These are phyloP conservation scores for Hemisphaericaspora xylofermentans DNA, from an alignment of 1,139 yeast genomes.

Conservation along the genomic window DNA sequence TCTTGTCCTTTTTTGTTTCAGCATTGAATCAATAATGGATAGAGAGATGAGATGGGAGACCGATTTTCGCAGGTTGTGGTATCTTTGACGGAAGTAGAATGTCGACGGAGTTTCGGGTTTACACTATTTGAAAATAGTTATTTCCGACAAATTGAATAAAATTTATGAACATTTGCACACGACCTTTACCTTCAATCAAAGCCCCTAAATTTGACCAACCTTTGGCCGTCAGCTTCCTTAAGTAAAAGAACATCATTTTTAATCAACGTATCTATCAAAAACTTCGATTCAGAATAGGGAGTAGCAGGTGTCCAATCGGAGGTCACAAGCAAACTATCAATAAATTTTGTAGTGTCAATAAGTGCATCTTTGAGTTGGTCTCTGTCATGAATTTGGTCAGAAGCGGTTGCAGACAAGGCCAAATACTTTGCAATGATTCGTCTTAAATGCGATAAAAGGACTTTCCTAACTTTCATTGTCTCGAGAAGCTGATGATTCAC, in stretches of 20 bases:
- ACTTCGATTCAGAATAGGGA: neutral
- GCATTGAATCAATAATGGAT: neutral
- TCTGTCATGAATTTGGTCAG: conserved; percentile 22
- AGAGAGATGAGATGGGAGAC: too few relatives aligned
- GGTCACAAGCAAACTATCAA: conserved; percentile 9
- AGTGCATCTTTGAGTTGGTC: conserved; percentile 18
- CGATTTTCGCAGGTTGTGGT: too few relatives aligned
- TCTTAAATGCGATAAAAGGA: conserved; percentile 19
- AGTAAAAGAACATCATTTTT: conserved; percentile 5
- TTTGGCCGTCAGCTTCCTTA: neutral
- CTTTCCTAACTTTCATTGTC: conserved; percentile 16
- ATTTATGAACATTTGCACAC: neutral
- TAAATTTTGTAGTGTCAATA: conserved; percentile 7
- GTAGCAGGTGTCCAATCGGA: conserved; percentile 9
- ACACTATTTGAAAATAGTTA: too few relatives aligned
- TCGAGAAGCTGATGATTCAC: conserved; percentile 10
- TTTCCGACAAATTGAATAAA: too few relatives aligned
- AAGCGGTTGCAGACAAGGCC: conserved; percentile 19
- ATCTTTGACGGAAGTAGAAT: too few relatives aligned
- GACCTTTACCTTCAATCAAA: conserved; percentile 4
- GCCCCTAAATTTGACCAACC: conserved; percentile 4
- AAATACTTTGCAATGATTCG: conserved; percentile 24
- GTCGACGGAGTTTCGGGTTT: too few relatives aligned
- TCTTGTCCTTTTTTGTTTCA: conserved; percentile 8
- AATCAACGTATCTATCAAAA: conserved; percentile 6